A percentile compares a stretch with the other conserved stretches of the same genome.
These are phyloP conservation scores for Picea glauca DNA, from an alignment of 75 land plant species.

Conservation along the genomic window DNA sequence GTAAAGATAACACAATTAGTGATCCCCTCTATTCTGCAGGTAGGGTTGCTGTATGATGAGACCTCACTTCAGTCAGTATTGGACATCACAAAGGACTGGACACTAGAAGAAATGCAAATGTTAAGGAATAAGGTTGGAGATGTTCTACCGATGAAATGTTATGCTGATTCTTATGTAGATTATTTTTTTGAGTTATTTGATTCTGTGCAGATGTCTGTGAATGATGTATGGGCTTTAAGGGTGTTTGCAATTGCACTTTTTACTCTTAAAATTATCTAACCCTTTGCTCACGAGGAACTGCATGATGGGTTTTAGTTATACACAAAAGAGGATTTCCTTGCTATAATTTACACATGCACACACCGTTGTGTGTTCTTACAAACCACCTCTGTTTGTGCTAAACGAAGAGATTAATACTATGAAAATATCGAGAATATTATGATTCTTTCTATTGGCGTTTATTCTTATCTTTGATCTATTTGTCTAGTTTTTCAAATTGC, in stretches of 20 bases:
- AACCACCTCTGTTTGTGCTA: neutral
- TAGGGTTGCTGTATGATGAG: slow-evolving; percentile 93
- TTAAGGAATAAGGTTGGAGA: slow-evolving; percentile 68
- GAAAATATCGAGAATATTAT: too few relatives aligned
- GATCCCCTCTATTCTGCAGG: slow-evolving; percentile 38
- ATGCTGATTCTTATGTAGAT: neutral
- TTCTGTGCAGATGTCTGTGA: neutral
- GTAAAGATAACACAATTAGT: neutral
- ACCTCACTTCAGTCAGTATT: slow-evolving; percentile 74
- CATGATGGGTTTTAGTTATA: neutral
- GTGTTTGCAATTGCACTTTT: neutral
- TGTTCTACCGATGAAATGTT: neutral
- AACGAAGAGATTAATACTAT: too few relatives aligned
- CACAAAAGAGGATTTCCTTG: neutral
- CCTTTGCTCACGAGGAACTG: neutral
- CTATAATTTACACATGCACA: neutral
- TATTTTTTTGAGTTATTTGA: neutral
- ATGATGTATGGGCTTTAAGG: neutral
- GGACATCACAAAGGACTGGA: slow-evolving; percentile 91
- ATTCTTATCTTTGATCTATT: too few relatives aligned
- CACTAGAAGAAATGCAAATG: slow-evolving; percentile 76
- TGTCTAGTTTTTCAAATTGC: too few relatives aligned
- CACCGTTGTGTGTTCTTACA: neutral
- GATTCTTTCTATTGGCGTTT: too few relatives aligned
- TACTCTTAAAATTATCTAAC: neutral